These are phyloP conservation scores for Wickerhamiella domercqiae DNA, from an alignment of 805 yeast species.

Conservation along the genomic window DNA sequence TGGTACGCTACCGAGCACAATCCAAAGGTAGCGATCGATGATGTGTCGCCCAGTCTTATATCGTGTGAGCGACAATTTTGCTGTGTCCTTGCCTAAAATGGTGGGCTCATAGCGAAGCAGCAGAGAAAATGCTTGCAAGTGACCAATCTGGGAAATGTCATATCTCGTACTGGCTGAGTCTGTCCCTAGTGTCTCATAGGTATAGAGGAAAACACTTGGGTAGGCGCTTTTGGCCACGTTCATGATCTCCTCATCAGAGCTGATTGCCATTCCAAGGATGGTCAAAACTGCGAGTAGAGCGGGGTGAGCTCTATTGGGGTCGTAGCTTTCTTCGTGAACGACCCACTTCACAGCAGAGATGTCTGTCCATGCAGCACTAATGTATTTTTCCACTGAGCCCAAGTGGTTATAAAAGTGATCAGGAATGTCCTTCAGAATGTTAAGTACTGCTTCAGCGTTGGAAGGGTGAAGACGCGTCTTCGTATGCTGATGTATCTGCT, in stretches of 20 bases:
- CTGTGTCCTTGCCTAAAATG: constrained; percentile 13
- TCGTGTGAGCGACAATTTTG: constrained; percentile 5
- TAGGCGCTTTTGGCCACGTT: constrained; percentile 13
- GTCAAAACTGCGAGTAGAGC: constrained; percentile 19
- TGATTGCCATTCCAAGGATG: constrained; percentile 21
- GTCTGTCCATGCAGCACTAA: constrained; percentile 17
- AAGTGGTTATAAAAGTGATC: constrained; percentile 4
- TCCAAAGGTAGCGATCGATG: constrained; percentile 17
- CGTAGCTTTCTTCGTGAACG: constrained; percentile 21
- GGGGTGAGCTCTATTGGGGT: constrained; percentile 15
- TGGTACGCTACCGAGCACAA: constrained; percentile 15
- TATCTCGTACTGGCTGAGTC: constrained; percentile 7
- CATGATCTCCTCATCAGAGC: constrained; percentile 8
- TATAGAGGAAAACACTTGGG: constrained; percentile 14
- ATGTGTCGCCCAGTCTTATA: constrained; percentile 14
- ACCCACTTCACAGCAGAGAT: constrained; percentile 14
- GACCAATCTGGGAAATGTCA: constrained; percentile 13
- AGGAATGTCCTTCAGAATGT: constrained; percentile 5
- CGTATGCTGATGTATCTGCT: neutral
- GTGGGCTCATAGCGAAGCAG: constrained; percentile 20
- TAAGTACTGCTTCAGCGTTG: constrained; percentile 2
- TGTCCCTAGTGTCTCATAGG: constrained; percentile 13
- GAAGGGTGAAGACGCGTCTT: constrained; percentile 1
- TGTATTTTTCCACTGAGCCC: constrained; percentile 8
- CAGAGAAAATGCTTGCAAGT: constrained; percentile 20